Evolutionary conservation across 1,139 yeast species (phyloP).

Genomic region (Sporopachydermia cereana): DNA sequence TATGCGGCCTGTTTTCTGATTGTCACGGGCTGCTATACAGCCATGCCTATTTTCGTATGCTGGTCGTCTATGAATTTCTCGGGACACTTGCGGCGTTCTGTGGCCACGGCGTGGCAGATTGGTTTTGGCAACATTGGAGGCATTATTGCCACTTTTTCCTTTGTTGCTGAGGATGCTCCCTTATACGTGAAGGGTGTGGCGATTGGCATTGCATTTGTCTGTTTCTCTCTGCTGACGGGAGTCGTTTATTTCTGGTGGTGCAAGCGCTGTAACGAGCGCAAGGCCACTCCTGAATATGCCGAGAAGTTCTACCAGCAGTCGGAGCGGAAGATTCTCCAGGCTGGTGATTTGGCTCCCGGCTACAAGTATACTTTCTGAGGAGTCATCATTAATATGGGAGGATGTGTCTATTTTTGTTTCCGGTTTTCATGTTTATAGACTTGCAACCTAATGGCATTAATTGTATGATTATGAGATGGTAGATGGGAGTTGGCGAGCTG

Average conservation of each 20-base stretch:
- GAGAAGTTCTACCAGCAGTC: constrained; percentile 33
- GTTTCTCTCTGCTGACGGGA: constrained; percentile 37
- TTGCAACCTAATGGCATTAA: too few species aligned
- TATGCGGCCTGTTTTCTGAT: constrained; percentile 65
- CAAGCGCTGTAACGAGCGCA: constrained; percentile 31
- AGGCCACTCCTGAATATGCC: constrained; percentile 25
- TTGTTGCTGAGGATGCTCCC: constrained; percentile 47
- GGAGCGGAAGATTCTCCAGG: constrained; percentile 29
- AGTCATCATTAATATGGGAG: too few species aligned
- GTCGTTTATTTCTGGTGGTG: constrained; percentile 33
- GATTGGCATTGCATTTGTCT: constrained; percentile 40
- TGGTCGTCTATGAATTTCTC: constrained; percentile 59
- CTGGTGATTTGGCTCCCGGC: constrained; percentile 5
- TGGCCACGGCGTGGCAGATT: constrained; percentile 66
- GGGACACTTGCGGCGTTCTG: constrained; percentile 60
- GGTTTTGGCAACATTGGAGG: constrained; percentile 84
- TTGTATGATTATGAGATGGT: too few species aligned
- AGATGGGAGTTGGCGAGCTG: too few species aligned
- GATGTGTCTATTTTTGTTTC: constrained; percentile 42
- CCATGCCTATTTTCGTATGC: constrained; percentile 68
- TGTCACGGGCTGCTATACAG: constrained; percentile 54
- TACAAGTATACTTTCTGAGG: neutral
- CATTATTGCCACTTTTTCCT: constrained; percentile 56
- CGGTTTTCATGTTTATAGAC: too few species aligned
- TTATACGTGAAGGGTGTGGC: constrained; percentile 46